A percentile compares a stretch with the other conserved stretches of the same genome.
Evolutionary conservation across 1,284 basidiomycete genomes (phyloP).

Genomic region (Agroathelia rolfsii): DNA sequence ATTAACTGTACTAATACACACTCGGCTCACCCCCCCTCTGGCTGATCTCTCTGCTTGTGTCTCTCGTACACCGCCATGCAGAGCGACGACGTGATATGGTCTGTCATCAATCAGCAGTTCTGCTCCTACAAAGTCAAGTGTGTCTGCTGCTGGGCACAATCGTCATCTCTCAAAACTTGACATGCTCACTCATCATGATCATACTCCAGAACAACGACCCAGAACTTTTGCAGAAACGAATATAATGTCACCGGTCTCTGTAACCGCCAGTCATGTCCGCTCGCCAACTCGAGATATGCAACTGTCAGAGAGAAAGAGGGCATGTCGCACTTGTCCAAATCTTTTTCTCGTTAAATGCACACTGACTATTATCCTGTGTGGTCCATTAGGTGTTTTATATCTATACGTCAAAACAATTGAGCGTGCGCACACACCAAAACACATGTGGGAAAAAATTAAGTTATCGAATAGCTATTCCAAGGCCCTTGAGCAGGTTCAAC

Average conservation of each 20-base stretch:
- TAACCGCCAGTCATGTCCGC: conserved; percentile 90
- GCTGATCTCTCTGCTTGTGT: conserved; percentile 8
- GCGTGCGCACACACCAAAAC: conserved; percentile 88
- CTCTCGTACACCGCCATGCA: conserved; percentile 40
- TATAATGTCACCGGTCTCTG: conserved; percentile 99
- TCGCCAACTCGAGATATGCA: conserved; percentile 95
- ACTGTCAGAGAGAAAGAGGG: conserved; percentile 95
- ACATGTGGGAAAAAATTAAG: conserved; percentile 96
- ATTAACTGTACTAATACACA: conserved; percentile 11
- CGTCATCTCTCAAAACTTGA: conserved; percentile 3
- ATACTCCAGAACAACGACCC: conserved; percentile 68
- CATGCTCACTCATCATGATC: conserved; percentile 3
- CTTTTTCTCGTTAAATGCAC: conserved; percentile 1
- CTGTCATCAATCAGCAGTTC: conserved; percentile 86
- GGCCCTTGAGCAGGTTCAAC: conserved; percentile 81
- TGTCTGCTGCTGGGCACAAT: conserved; percentile 21
- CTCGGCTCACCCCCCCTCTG: conserved; percentile 7
- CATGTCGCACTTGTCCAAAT: conserved; percentile 22
- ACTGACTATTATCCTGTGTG: conserved; percentile 3
- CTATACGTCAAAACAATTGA: conserved; percentile 99
- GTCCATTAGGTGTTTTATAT: conserved; percentile 68
- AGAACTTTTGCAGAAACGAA: conserved; percentile 98
- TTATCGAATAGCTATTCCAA: conserved; percentile 92
- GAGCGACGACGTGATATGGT: conserved; percentile 95
- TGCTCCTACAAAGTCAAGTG: conserved; percentile 98